Percentiles rank a stretch among this genome's conserved stretches.
These are phyloP conservation scores for Trypanosoma avium DNA, from an alignment of 208 protist species.

Conservation along the genomic window DNA sequence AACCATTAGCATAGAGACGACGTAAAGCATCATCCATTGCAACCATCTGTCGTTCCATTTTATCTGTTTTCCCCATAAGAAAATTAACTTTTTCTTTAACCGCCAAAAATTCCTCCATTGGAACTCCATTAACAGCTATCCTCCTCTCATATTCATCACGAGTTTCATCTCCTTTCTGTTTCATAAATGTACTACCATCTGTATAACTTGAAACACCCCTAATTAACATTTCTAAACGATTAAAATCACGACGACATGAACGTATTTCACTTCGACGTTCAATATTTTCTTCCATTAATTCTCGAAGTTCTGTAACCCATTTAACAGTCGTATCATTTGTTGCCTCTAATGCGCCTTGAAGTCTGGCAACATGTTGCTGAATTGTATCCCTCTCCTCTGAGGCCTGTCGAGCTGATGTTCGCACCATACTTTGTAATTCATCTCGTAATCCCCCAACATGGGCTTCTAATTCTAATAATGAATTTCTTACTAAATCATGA, in stretches of 20 bases:
- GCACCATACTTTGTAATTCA: conserved; percentile 28
- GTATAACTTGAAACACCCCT: background rate
- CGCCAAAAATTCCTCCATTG: conserved; percentile 34
- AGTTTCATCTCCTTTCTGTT: background rate
- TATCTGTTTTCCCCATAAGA: conserved; percentile 32
- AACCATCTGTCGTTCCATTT: conserved; percentile 39
- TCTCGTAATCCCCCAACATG: conserved; percentile 42
- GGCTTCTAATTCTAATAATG: conserved; percentile 36
- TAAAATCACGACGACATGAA: conserved; percentile 64
- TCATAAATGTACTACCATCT: background rate
- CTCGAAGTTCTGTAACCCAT: conserved; percentile 38
- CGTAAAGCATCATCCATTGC: conserved; percentile 29
- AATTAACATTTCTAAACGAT: conserved; percentile 72
- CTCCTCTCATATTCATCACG: background rate
- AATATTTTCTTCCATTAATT: conserved; percentile 57
- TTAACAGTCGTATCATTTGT: conserved; percentile 35
- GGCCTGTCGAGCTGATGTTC: conserved; percentile 22
- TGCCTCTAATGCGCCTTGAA: conserved; percentile 50
- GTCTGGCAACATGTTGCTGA: conserved; percentile 43
- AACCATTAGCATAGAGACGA: background rate
- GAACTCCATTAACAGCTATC: background rate
- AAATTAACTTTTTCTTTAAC: conserved; percentile 41
- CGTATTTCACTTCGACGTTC: conserved; percentile 50
- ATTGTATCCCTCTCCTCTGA: conserved; percentile 34
- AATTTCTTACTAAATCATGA: conserved; percentile 42